A percentile compares a stretch with the other conserved stretches of the same genome.
phyloP scores from a whole-genome alignment of 2,329 filamentous ascomycete genomes.

The Mollisiaceae sp. region DNA sequence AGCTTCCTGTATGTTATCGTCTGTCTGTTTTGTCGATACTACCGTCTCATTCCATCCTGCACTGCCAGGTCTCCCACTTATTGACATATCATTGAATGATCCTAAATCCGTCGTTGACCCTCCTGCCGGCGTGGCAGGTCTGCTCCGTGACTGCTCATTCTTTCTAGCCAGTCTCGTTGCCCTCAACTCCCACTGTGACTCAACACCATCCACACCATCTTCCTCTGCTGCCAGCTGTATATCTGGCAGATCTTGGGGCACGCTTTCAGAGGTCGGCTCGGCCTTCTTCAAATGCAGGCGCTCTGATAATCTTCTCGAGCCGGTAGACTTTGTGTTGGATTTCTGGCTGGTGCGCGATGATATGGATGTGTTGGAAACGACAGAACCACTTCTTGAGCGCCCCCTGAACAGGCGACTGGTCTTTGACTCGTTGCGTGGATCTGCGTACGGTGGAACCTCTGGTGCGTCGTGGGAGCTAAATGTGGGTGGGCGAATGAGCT shows the following conservation, averaged over 20 bases:
- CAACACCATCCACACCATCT: constrained; percentile 52
- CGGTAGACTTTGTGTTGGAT: constrained; percentile 29
- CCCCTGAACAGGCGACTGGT: constrained; percentile 42
- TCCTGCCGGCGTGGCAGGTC: constrained; percentile 48
- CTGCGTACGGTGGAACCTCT: constrained; percentile 20
- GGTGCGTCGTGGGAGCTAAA: constrained; percentile 48
- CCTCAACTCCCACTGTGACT: constrained; percentile 88
- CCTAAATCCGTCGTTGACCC: constrained; percentile 32
- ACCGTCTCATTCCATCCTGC: constrained; percentile 29
- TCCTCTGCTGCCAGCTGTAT: constrained; percentile 60
- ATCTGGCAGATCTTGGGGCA: constrained; percentile 80
- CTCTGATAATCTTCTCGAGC: constrained; percentile 62
- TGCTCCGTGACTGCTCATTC: constrained; percentile 51
- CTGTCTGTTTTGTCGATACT: constrained; percentile 58
- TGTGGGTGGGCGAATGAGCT: constrained; percentile 74
- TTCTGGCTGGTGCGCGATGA: constrained; percentile 30
- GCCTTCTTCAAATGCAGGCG: constrained; percentile 69
- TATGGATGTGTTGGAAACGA: constrained; percentile 50
- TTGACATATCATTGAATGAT: constrained; percentile 31
- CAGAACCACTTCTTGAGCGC: constrained; percentile 49
- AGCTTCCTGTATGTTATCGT: constrained; percentile 88
- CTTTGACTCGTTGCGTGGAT: constrained; percentile 35
- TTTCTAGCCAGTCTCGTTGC: constrained; percentile 84
- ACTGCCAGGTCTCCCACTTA: constrained; percentile 26
- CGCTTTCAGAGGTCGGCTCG: constrained; percentile 69